A percentile compares a stretch with the other conserved stretches of the same genome.
These are phyloP conservation scores for Neoboletus brunneissimus DNA, from an alignment of 768 basidiomycete species.

Conservation along the genomic window DNA sequence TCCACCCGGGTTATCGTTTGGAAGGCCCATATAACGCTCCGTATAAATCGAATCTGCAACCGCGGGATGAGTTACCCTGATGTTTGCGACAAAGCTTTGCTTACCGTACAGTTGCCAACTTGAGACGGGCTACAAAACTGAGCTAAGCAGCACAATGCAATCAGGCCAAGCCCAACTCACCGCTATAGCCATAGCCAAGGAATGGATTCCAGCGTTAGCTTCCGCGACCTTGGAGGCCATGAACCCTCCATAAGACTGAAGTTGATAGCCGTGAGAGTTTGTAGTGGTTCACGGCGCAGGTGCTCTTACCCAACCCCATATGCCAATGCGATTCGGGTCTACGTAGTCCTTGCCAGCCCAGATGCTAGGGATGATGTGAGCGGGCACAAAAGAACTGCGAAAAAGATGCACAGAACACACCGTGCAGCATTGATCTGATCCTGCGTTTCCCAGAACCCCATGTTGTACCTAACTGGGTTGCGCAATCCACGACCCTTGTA, in stretches of 20 bases:
- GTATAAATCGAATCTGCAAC: constrained; percentile 88
- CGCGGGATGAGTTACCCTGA: background rate
- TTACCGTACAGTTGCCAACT: constrained; percentile 81
- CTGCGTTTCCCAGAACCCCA: constrained; percentile 84
- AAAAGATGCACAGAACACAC: constrained; percentile 36
- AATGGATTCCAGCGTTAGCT: constrained; percentile 85
- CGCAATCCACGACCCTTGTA: constrained; percentile 81
- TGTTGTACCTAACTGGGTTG: constrained; percentile 83
- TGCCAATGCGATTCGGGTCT: constrained; percentile 83
- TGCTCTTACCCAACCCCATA: constrained; percentile 92
- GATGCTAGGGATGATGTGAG: constrained; percentile 40
- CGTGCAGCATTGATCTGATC: constrained; percentile 90
- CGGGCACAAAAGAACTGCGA: background rate
- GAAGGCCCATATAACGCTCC: constrained; percentile 93
- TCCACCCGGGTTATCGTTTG: constrained; percentile 74
- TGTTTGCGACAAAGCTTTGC: constrained; percentile 12
- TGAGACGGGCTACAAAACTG: constrained; percentile 67
- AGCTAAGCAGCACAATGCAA: constrained; percentile 8
- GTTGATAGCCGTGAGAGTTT: background rate
- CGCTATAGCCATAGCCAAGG: constrained; percentile 87
- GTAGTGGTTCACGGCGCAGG: background rate
- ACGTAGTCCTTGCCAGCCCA: constrained; percentile 90
- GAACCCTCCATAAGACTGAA: constrained; percentile 92
- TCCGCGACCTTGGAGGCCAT: constrained; percentile 94
- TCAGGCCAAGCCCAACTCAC: constrained; percentile 42